Conservation (phyloP, 805 yeast genomes). For the Myxozyma vanderwaltii region DNA sequence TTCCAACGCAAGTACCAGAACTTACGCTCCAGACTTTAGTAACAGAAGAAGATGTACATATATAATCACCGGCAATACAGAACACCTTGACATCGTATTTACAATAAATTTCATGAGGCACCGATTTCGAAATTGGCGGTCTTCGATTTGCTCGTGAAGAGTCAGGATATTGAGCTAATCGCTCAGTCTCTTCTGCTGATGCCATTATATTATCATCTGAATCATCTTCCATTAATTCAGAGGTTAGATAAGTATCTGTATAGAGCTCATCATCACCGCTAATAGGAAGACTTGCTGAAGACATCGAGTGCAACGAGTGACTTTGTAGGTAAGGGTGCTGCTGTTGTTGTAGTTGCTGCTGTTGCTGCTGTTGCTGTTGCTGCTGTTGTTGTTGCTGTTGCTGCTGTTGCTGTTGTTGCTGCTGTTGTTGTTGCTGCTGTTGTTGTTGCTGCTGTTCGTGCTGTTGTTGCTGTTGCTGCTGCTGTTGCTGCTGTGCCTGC, state of each 20-base stretch:
- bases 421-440: background rate
- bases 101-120: conserved; percentile 33
- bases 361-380: background rate
- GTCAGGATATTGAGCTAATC: conserved; percentile 36
- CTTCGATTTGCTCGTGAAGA: conserved; percentile 41
- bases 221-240: conserved; percentile 27
- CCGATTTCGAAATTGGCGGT: conserved; percentile 38
- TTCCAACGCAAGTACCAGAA: conserved; percentile 36
- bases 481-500: no score
- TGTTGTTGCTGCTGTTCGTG: background rate
- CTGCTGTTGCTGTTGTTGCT: background rate
- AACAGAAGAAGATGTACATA: conserved; percentile 33
- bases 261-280: conserved; percentile 14
- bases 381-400: background rate
- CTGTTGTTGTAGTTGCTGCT: background rate
- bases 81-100: conserved; percentile 36
- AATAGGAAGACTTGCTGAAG: conserved; percentile 4
- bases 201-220: conserved; percentile 21
- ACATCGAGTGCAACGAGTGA: background rate
- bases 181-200: conserved; percentile 21
- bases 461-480: no score
- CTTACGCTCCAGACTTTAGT: conserved; percentile 36
- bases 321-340: background rate
- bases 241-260: background rate
- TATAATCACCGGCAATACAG: conserved; percentile 35